Conservation (phyloP, 2,329 filamentous ascomycete genomes). For the Atkinsonella texensis region DNA sequence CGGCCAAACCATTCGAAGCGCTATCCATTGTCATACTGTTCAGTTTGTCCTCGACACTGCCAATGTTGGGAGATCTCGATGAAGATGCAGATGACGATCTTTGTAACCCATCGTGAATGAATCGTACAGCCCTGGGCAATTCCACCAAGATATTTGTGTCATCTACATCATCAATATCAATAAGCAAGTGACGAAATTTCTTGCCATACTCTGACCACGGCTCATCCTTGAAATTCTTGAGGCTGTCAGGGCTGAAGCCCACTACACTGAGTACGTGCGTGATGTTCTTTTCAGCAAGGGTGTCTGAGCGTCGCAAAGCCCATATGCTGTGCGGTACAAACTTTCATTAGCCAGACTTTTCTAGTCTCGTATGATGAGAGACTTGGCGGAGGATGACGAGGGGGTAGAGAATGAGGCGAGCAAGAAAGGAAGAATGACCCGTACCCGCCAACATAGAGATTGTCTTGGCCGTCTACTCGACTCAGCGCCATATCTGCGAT, state of each 20-base stretch:
- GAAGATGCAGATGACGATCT: neutral
- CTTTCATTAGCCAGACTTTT: neutral
- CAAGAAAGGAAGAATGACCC: conserved; percentile 5
- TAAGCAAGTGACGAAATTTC: conserved; percentile 58
- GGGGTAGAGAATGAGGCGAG: neutral
- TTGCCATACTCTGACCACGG: conserved; percentile 36
- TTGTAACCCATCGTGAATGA: conserved; percentile 65
- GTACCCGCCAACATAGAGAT: conserved; percentile 29
- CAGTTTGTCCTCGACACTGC: neutral
- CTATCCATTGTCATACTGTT: neutral
- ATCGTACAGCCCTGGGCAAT: conserved; percentile 65
- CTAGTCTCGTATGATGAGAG: conserved; percentile 5
- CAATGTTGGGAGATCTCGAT: neutral
- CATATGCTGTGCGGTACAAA: conserved; percentile 49
- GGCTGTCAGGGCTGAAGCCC: conserved; percentile 32
- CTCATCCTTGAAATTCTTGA: conserved; percentile 36
- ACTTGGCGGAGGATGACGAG: too few species aligned
- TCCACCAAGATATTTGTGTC: conserved; percentile 78
- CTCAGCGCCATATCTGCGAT: conserved; percentile 29
- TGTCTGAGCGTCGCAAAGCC: conserved; percentile 58
- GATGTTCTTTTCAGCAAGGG: conserved; percentile 61
- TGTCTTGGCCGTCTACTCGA: conserved; percentile 28
- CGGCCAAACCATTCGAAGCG: neutral
- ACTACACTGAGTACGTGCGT: conserved; percentile 86
- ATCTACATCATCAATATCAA: conserved; percentile 83